Evolutionary conservation across 345 rosid genomes (phyloP), one percentile per base, ranked within the genome.

Genomic region (Salix caprea): DNA sequence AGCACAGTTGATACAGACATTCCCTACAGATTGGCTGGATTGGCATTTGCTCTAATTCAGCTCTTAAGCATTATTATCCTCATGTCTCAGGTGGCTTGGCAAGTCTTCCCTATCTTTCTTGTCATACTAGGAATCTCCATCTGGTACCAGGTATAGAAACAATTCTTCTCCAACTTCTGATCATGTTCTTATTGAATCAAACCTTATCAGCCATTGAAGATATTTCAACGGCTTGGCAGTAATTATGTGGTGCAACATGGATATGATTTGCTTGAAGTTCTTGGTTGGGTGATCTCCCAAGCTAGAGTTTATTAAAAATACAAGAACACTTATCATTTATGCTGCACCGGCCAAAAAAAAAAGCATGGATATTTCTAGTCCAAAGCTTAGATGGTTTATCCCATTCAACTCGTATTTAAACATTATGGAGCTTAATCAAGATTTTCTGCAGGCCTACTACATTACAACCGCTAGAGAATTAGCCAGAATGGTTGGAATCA

Each of bases 391-490:
- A 54, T 54, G 60, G 7, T 52, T 52, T n/a, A 52, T 54, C 12
- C 60, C 23, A 21, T 54, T 54, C 60, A 54, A 21, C 11, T 54
- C 60, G 21, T 54, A 21, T n/a, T 9, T 58, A 58, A 58, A n/a
- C 24, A 54, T 69, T 15, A 12, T 56, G 67, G 6, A 37, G 18
- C 4, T 67, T 34, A 36, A 21, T 15, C 2, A 1, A 34, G 21
- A 21, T 30, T 30, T 34, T 37, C 13, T 21, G 81, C 91, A 94
- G 99, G 86, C 83, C 58, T 92, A 91, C 79, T 95, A 95, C 85
- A 90, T 90, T 76, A 80, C 92, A 48, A 84, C 94, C 13, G 97
- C 99, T 12, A 87, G 99, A 78, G 98, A 95, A 84, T 84, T 95
- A 32, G 97, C 97, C 23, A 88, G 98, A 85, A 85, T 95, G 93